phyloP scores from a whole-genome alignment of 1,284 basidiomycete species.

The Pulveroboletus ridleyi region DNA sequence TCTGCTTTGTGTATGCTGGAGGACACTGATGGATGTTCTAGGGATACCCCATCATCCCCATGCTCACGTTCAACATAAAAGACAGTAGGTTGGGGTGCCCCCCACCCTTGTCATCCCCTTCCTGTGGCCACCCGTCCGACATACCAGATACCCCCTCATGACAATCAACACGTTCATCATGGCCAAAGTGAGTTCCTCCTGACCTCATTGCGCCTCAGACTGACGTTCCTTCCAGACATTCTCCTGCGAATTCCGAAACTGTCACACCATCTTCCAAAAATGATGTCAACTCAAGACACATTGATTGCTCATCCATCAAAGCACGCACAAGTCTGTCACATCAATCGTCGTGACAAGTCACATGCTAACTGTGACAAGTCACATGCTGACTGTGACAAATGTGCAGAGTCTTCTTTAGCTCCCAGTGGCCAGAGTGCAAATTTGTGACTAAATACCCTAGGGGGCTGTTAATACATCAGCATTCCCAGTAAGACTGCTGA shows the following conservation, averaged over 20 bases:
- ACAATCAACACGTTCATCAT: neutral
- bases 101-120: too few species aligned
- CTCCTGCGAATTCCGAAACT: neutral
- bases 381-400: too few species aligned
- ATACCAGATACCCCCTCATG: neutral
- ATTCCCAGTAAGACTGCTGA: neutral
- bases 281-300: neutral
- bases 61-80: constrained; percentile 2
- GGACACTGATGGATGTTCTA: too few species aligned
- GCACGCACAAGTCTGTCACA: constrained; percentile 2
- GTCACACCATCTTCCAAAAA: neutral
- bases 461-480: neutral
- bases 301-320: neutral
- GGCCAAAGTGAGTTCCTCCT: constrained; percentile 1
- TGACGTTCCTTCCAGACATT: constrained; percentile 1
- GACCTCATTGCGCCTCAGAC: neutral
- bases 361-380: neutral
- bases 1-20: too few species aligned
- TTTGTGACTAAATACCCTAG: neutral
- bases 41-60: too few species aligned
- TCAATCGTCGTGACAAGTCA: neutral
- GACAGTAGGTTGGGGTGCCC: neutral
- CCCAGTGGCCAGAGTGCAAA: neutral
- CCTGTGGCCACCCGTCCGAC: too few species aligned
- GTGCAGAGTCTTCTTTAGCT: too few species aligned